Evolutionary conservation across 768 basidiomycete species (phyloP), one percentile per base, ranked within the genome.

Genomic region (Collybia sordida): DNA sequence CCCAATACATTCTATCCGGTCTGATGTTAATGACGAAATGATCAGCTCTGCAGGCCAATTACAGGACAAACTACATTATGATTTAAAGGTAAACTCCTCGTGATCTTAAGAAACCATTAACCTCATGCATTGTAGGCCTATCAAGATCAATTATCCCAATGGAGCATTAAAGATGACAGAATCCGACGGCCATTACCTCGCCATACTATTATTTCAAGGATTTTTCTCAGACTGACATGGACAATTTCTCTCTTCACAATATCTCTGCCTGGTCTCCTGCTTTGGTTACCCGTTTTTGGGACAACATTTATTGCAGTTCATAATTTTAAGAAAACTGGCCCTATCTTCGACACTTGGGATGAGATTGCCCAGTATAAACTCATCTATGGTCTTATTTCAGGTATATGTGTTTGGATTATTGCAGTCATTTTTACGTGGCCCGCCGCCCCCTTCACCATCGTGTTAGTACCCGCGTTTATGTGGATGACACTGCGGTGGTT

Each of bases 351-450:
- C 61, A 92, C 89, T 0, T 92, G 83, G 79, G 92, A 93, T 59
- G 91, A 93, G 64, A 90, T 93, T 54, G 89, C 91, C 9, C 89
- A 93, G 62, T 89, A 90, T 67, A 93, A 93, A 64, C 83, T 93
- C 46, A 81, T 86, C 18, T 91, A 90, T 58, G 93, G 93, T 8
- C 76, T 94, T 27, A 59, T 84, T 7, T 85, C 90, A 0, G 90
- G 90, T 1, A 51, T 88, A 3, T 69, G 77, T 45, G 88, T 92
- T 24, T 92, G 89, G 82, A 46, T 75, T 27, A 52, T 64, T 15
- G 67, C 78, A 11, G 68, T 83, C 23, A 28, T 83, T 28, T 28
- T 85, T 36, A 90, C 89, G 0, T 72, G 88, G 58, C 88, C 83
- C 2, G 65, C 88, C 54, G 75, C 82, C 6, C 61, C 66, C 8